These are phyloP conservation scores for Microdochium trichocladiopsis DNA, from an alignment of 2,329 filamentous ascomycete species.

Conservation along the genomic window DNA sequence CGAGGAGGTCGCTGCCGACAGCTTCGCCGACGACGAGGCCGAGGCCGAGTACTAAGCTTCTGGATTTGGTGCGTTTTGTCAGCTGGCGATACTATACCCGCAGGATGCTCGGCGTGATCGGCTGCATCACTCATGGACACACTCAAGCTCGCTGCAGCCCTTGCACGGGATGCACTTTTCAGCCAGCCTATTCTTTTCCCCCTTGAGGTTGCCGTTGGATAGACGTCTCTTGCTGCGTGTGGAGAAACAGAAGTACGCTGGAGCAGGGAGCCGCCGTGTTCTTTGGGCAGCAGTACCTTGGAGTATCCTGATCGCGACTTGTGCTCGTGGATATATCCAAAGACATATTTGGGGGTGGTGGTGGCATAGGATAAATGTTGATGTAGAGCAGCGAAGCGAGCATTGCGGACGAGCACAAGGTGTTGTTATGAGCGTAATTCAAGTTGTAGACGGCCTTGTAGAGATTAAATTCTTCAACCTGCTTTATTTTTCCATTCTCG, in stretches of 20 bases:
- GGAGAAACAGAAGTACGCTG: too few relatives aligned
- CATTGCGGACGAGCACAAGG: not conserved
- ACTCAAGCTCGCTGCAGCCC: not conserved
- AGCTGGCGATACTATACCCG: conserved; percentile 1
- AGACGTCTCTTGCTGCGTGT: too few relatives aligned
- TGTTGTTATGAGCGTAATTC: not conserved
- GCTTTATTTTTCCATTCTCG: not conserved
- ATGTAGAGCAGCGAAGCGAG: too few relatives aligned
- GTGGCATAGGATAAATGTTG: too few relatives aligned
- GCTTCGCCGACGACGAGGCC: conserved; percentile 54
- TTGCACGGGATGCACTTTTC: not conserved
- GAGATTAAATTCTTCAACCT: not conserved
- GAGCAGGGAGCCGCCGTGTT: too few relatives aligned
- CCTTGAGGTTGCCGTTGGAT: not conserved
- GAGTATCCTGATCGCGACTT: too few relatives aligned
- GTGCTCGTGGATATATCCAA: too few relatives aligned
- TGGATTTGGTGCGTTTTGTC: not conserved
- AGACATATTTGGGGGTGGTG: too few relatives aligned
- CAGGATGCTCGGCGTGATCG: not conserved
- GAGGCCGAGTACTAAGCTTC: conserved; percentile 70
- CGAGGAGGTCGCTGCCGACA: conserved; percentile 76
- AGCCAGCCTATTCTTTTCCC: not conserved
- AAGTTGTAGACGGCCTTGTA: not conserved
- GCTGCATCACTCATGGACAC: not conserved
- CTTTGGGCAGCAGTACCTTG: too few relatives aligned